Conservation (phyloP, 2,329 filamentous ascomycete species). For the Epichloe festucae region DNA sequence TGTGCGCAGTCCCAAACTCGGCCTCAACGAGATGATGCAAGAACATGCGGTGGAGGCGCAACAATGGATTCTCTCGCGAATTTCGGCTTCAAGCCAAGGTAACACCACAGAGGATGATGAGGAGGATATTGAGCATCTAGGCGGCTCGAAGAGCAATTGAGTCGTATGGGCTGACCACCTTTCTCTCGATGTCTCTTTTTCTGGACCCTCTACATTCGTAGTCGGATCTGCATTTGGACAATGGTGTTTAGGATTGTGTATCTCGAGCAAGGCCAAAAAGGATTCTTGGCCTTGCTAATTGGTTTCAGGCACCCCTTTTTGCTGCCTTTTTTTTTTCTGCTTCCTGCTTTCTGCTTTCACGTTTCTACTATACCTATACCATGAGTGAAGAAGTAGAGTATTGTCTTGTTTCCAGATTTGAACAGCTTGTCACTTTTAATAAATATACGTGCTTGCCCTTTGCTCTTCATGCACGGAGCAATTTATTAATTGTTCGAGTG, state of each 20-base stretch:
- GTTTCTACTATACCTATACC: not conserved
- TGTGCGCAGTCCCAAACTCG: slow-evolving; percentile 33
- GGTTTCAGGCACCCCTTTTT: not conserved
- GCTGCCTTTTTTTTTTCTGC: no score
- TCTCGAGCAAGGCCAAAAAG: not conserved
- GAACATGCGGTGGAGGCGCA: slow-evolving; percentile 38
- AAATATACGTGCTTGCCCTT: no score
- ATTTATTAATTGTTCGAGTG: no score
- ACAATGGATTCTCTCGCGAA: slow-evolving; percentile 34
- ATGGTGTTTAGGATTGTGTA: not conserved
- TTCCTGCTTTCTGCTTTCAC: not conserved
- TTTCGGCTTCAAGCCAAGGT: slow-evolving; percentile 20
- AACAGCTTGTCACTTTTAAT: not conserved
- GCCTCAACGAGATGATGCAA: slow-evolving; percentile 44
- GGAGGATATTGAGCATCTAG: not conserved
- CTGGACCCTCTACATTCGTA: not conserved
- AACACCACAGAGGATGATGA: slow-evolving; percentile 38
- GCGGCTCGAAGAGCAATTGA: not conserved
- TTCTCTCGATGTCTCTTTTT: not conserved
- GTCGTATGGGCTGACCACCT: not conserved
- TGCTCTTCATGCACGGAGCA: no score
- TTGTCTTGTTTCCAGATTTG: no score
- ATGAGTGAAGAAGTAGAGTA: not conserved
- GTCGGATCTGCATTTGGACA: not conserved
- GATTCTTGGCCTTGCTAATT: not conserved